Base-by-base conservation (phyloP, 805 yeast genomes). In the Metschnikowia rubicola region DNA sequence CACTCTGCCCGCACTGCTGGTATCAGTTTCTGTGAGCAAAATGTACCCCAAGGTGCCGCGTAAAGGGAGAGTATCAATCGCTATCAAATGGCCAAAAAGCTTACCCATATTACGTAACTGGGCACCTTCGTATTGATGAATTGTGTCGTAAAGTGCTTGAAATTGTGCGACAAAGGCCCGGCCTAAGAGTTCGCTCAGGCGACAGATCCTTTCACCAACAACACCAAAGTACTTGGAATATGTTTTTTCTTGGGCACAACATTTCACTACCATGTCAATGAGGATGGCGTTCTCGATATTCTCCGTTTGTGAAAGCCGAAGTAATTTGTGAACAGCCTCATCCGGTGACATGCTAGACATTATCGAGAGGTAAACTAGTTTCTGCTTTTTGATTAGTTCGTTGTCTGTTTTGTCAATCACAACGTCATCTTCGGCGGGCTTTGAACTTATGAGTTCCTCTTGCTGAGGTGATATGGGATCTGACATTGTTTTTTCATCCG, bases 261-360 rank as follows among this genome's bases (percentile, higher is more conserved):
- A 81, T 62, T 85, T 86, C 11, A 88, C 70, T 5, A 92, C 66
- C 79, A 87, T 86, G 54, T 86, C 90, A 8, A 79, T 81, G 11
- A 88, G 71, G 54, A 78, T 77, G 4, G 34, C 38, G 11, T 32
- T 37, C 4, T 65, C 64, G 28, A 60, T 54, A 9, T 55, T 60
- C 10, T 48, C 50, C 9, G 39, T 15, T 33, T 37, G 41, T n/a
- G 43, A 21, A 21, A 87, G 58, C 58, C 77, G 79, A 35, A 87
- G 56, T 6, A 94, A 66, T 63, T 91, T 91, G 63, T 91, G 98
- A 1, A 88, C 90, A 0, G 96, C 92, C 70, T 94, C 99, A 55
- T 88, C 96, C 5, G 91, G 82, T 0, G 95, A 84, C 84, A 92
- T 79, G 50, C 96, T 83, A 19, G 97, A 88, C 84, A 88, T 89